These are phyloP conservation scores for Daedaleopsis nitida DNA, from an alignment of 768 basidiomycete genomes.

Conservation along the genomic window DNA sequence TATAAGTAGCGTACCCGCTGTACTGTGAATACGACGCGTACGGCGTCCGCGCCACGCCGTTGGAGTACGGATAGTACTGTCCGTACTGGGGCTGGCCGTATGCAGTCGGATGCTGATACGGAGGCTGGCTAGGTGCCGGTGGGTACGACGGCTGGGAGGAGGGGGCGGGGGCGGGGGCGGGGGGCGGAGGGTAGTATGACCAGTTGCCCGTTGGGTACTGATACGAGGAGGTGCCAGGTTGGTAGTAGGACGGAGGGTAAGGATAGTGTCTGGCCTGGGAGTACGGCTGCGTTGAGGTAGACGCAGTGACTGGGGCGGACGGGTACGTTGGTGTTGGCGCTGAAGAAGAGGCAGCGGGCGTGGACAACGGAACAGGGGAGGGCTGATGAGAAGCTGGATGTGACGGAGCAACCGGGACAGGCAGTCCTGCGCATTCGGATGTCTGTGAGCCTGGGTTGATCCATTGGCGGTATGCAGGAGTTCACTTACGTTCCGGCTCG, in stretches of 20 bases:
- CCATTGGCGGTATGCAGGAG: neutral
- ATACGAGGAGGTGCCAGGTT: conserved; percentile 13
- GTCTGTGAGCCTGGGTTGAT: neutral
- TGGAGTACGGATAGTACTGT: neutral
- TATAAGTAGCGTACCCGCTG: neutral
- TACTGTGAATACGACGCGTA: neutral
- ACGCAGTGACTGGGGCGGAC: neutral
- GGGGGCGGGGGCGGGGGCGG: conserved; percentile 2
- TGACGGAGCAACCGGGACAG: neutral
- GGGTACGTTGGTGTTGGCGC: neutral
- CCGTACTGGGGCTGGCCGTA: conserved; percentile 1
- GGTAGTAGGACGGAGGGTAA: conserved; percentile 21
- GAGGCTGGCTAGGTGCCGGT: neutral
- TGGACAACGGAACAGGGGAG: neutral
- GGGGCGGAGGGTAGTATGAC: conserved; percentile 26
- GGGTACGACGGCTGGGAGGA: conserved; percentile 6
- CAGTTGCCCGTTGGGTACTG: conserved; percentile 32
- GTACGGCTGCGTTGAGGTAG: conserved; percentile 19
- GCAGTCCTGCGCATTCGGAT: neutral
- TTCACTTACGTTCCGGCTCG: conserved; percentile 50
- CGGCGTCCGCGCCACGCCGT: neutral
- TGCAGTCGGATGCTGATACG: neutral
- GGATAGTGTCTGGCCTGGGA: neutral
- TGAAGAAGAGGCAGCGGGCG: conserved; percentile 22
- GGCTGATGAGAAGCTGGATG: conserved; percentile 2